Base-by-base conservation (phyloP, 1,139 yeast species). In the Yamadazyma triangularis region DNA sequence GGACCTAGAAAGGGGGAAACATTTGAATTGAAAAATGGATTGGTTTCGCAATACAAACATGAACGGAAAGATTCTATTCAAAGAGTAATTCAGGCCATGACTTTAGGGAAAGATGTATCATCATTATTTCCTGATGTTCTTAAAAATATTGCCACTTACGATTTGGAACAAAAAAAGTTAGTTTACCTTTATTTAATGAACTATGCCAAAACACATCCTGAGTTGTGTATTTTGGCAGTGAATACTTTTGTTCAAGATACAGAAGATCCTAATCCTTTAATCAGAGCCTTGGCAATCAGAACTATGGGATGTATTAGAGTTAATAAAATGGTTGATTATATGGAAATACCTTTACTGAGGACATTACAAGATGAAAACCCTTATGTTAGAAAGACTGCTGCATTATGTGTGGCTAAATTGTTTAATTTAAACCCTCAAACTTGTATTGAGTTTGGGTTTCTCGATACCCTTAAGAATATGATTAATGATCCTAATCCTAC, bases 271-370 rank as follows among this genome's bases (percentile, higher is more conserved):
- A 93, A 93, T 51, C 99, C 99, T 1, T 70, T 93, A 50, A 89
- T 93, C 20, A 72, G 98, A 36, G 96, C 98, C 0, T 73, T 93
- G 57, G 97, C 99, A 0, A 89, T 93, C 38, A 75, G 98, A 51
- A 93, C 99, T 9, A 93, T 93, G 99, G 97, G 98, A 1, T 91
- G 97, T 63, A 88, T 93, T 32, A 67, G 98, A 28, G 98, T 93
- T 16, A 93, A 85, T 48, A 88, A 84, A 57, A 89, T 93, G 79
- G 87, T 88, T 26, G 97, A 89, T 53, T 91, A 93, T 53, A 79
- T 93, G 78, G 93, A 88, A 42, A 79, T 83, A 19, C 98, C 98
- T 0, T 67, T 93, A 41, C 79, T 80, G 44, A 73, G 86, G 48
- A 89, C 97, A 2, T 64, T 93, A 44, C 71, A 71, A 40, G 98